phyloP scores from a whole-genome alignment of 2,329 filamentous ascomycete genomes.

The Phyllosticta paracitricarpa region DNA sequence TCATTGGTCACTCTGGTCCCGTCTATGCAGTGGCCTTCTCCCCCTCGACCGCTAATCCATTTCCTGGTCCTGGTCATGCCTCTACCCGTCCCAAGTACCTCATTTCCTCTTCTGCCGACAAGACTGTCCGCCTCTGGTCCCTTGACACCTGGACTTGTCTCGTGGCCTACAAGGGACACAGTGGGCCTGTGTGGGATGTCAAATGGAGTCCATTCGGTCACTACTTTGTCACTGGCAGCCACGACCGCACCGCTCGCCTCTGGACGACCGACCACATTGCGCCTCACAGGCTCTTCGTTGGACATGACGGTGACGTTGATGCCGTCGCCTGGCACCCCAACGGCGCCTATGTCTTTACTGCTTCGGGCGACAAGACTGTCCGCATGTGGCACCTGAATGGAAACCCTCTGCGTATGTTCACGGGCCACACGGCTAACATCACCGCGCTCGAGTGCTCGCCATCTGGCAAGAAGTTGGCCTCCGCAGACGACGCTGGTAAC shows the following conservation, averaged over 20 bases:
- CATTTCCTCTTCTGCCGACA: conserved; percentile 78
- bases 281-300: conserved; percentile 76
- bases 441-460: conserved; percentile 77
- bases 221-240: conserved; percentile 82
- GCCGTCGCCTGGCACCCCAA: conserved; percentile 92
- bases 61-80: conserved; percentile 29
- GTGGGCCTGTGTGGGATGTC: conserved; percentile 79
- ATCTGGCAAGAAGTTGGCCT: conserved; percentile 83
- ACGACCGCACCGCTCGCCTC: conserved; percentile 81
- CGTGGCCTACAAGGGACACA: conserved; percentile 88
- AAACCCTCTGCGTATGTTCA: conserved; percentile 80
- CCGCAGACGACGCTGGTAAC: conserved; percentile 75
- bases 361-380: conserved; percentile 84
- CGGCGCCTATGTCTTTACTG: conserved; percentile 85
- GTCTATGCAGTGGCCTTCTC: conserved; percentile 89
- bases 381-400: conserved; percentile 98
- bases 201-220: conserved; percentile 89
- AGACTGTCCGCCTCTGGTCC: conserved; percentile 85
- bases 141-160: conserved; percentile 86
- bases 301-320: conserved; percentile 89
- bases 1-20: conserved; percentile 81
- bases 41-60: conserved; percentile 48
- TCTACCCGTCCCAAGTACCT: conserved; percentile 62
- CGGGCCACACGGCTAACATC: conserved; percentile 80
- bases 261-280: conserved; percentile 93